Conservation (phyloP, 2,329 filamentous ascomycete species). For the Pleomassaria siparia region DNA sequence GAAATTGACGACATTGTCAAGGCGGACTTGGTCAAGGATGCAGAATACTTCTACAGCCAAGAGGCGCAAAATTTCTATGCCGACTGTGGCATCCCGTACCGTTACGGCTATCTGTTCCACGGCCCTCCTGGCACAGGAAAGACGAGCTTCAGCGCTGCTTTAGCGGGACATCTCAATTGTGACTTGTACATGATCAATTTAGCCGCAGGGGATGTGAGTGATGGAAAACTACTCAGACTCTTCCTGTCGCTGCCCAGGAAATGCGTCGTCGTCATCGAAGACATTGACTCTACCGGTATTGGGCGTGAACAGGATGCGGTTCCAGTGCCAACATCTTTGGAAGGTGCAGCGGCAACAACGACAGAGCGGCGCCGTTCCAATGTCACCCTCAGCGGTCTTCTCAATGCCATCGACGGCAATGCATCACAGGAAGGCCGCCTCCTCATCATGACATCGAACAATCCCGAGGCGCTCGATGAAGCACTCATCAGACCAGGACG, state of each 20-base stretch:
- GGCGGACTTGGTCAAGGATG: conserved; percentile 35
- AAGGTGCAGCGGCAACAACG: neutral
- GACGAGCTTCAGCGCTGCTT: conserved; percentile 41
- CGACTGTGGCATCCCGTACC: conserved; percentile 36
- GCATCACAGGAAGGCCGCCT: conserved; percentile 21
- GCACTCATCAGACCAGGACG: conserved; percentile 24
- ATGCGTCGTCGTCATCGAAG: conserved; percentile 46
- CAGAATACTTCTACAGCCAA: conserved; percentile 41
- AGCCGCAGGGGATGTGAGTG: conserved; percentile 26
- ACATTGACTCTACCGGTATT: conserved; percentile 41
- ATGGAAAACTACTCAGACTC: conserved; percentile 32
- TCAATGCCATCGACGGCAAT: conserved; percentile 27
- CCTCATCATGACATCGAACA: conserved; percentile 28
- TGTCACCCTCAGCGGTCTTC: conserved; percentile 20
- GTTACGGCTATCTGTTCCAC: conserved; percentile 44
- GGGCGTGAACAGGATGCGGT: conserved; percentile 19
- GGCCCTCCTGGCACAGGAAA: conserved; percentile 42
- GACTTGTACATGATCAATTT: conserved; percentile 45
- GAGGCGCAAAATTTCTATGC: conserved; percentile 35
- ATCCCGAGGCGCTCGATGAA: conserved; percentile 18
- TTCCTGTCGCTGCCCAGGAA: conserved; percentile 38
- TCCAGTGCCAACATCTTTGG: no score
- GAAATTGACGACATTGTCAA: conserved; percentile 34
- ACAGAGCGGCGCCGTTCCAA: neutral
- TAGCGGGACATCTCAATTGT: conserved; percentile 41